These are phyloP conservation scores for Suhomyces bribrorum DNA, from an alignment of 1,139 yeast species.

Conservation along the genomic window DNA sequence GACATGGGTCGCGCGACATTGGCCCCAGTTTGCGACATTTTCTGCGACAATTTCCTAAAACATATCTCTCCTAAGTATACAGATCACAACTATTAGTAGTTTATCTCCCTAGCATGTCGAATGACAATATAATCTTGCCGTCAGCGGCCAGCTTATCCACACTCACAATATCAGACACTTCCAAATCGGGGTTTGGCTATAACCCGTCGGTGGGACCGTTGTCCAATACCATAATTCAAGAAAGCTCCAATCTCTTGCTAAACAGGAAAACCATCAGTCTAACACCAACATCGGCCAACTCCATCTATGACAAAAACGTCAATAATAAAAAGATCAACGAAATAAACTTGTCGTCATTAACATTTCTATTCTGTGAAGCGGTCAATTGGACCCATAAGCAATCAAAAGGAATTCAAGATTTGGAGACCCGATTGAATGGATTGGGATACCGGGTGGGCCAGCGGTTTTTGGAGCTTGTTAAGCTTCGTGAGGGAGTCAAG, in stretches of 20 bases:
- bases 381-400: constrained; percentile 66
- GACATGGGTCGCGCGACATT: neutral
- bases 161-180: constrained; percentile 37
- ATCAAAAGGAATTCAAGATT: constrained; percentile 71
- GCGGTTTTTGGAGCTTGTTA: constrained; percentile 42
- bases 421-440: constrained; percentile 73
- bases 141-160: constrained; percentile 39
- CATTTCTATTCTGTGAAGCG: constrained; percentile 72
- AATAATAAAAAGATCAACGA: constrained; percentile 65
- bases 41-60: neutral
- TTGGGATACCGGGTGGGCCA: constrained; percentile 71
- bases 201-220: constrained; percentile 47
- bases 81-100: too few relatives aligned
- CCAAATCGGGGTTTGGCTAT: constrained; percentile 45
- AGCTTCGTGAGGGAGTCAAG: constrained; percentile 58
- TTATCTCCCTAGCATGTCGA: constrained; percentile 32
- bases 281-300: constrained; percentile 34
- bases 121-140: constrained; percentile 41
- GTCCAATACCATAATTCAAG: constrained; percentile 41
- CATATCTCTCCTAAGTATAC: too few relatives aligned
- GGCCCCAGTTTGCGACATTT: neutral
- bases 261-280: constrained; percentile 36
- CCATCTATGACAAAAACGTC: constrained; percentile 67
- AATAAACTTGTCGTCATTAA: constrained; percentile 64
- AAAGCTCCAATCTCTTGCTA: constrained; percentile 36